Evolutionary conservation across 164 flowering plant genomes (phyloP).

Genomic region (Dillenia suffruticosa): DNA sequence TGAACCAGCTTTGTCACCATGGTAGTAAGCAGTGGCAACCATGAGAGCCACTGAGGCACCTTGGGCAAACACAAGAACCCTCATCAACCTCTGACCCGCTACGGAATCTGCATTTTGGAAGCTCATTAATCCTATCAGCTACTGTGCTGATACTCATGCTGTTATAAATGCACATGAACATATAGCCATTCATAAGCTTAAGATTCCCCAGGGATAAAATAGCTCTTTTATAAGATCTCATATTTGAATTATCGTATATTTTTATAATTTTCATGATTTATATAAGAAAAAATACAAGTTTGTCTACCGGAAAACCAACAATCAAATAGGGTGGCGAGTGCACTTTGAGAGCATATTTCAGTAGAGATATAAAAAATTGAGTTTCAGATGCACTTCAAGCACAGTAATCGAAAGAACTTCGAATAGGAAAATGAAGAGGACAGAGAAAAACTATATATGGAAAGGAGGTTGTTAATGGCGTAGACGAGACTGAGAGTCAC

Average conservation of each 20-base stretch:
- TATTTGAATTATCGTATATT: no score
- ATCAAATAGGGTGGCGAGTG: neutral
- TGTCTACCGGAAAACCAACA: no score
- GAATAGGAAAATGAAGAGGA: neutral
- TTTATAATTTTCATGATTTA: neutral
- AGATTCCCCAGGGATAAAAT: no score
- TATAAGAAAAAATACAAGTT: no score
- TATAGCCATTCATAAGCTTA: no score
- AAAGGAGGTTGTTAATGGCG: neutral
- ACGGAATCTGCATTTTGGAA: constrained; percentile 62
- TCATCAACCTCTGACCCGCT: constrained; percentile 62
- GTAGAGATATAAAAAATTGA: neutral
- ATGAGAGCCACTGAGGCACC: constrained; percentile 68
- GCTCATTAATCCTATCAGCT: constrained; percentile 64
- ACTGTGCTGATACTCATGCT: constrained; percentile 67
- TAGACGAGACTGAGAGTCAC: constrained; percentile 9
- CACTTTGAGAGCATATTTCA: neutral
- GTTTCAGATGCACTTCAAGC: no score
- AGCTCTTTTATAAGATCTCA: no score
- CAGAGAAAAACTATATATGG: neutral
- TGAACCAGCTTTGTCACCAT: constrained; percentile 21
- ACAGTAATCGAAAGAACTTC: neutral
- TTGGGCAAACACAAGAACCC: constrained; percentile 68
- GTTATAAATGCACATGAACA: constrained; percentile 57
- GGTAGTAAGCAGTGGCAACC: constrained; percentile 65